Evolutionary conservation across 768 basidiomycete genomes (phyloP).

Genomic region (Pleurotus tuber-regium): DNA sequence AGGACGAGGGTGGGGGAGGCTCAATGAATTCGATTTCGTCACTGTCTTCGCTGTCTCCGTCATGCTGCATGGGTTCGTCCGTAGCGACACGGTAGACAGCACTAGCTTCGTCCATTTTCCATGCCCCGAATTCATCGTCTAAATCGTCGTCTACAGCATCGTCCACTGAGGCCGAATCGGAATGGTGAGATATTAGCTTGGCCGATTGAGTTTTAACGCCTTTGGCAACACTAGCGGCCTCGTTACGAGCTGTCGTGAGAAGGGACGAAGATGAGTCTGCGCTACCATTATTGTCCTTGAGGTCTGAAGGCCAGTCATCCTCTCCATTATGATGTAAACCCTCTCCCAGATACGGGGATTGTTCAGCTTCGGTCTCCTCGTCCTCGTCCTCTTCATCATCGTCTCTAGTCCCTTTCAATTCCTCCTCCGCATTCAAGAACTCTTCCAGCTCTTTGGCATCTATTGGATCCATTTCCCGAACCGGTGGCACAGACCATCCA

Average conservation of each 20-base stretch:
- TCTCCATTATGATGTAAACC: too few species aligned
- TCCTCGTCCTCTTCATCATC: constrained; percentile 26
- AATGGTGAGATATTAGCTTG: too few species aligned
- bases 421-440: constrained; percentile 64
- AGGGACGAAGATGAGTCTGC: too few species aligned
- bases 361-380: not conserved
- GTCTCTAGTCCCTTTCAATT: constrained; percentile 44
- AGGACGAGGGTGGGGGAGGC: constrained; percentile 3
- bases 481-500: constrained; percentile 38
- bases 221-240: too few species aligned
- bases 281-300: too few species aligned
- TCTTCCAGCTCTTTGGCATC: constrained; percentile 64
- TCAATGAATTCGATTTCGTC: constrained; percentile 1
- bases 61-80: not conserved
- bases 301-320: too few species aligned
- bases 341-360: too few species aligned
- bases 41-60: not conserved
- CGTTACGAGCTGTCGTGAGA: too few species aligned
- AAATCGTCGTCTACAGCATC: not conserved
- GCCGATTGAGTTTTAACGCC: too few species aligned
- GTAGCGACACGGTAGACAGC: not conserved
- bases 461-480: constrained; percentile 38
- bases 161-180: too few species aligned
- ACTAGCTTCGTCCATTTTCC: constrained; percentile 9
- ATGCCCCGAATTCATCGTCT: constrained; percentile 2